Base-by-base conservation (phyloP, 2,329 filamentous ascomycete genomes). In the Lachnellula suecica region DNA sequence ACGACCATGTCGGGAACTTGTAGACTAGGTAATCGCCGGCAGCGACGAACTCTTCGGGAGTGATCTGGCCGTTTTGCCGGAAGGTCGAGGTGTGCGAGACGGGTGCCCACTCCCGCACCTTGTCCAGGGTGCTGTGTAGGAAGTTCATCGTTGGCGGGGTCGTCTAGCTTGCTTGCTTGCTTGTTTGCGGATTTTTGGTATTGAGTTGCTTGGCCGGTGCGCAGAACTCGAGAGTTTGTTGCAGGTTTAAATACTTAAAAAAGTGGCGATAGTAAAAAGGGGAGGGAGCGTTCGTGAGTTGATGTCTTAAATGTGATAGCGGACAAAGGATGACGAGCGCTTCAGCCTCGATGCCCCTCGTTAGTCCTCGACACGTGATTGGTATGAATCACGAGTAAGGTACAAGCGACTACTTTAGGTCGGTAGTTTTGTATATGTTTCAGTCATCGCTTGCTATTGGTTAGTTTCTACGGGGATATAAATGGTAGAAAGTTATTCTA, bases 1-100 rank as follows among this genome's bases (percentile, higher is more conserved):
- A 99, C 45, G 90, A 88, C 94, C 94, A 99, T 53, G 93, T 96
- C 8, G 93, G 94, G 74, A 99, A 99, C 77, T 97, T 97, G 84
- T 95, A 96, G 67, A 96, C 92, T 34, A 99, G 85, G 71, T 97
- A 99, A 76, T 99, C 94, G 64, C 94, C 94, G 3, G 94, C 94
- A 4, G 89, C 87, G 46, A 97, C 80, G 72, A 99, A 99, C 79
- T 99, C 94, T 68, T 97, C 93, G 17, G 93, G 93, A 0, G 93
- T 97, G 73, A 99, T 94, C 75, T 97, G 89, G 60, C 94, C 94
- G 4, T 92, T 96, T 65, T 84, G 82, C 64, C 93, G 89, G 74
- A 99, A 99, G 59, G 90, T 97, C 3, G 93, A 97, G 47, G 85
- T 95, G 71, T 96, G 87, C 54, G 84, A 85, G 65, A 96, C 87